A percentile compares a stretch with the other conserved stretches of the same genome.
phyloP scores from a whole-genome alignment of 1,284 basidiomycete genomes.

The Peniophora sp. region DNA sequence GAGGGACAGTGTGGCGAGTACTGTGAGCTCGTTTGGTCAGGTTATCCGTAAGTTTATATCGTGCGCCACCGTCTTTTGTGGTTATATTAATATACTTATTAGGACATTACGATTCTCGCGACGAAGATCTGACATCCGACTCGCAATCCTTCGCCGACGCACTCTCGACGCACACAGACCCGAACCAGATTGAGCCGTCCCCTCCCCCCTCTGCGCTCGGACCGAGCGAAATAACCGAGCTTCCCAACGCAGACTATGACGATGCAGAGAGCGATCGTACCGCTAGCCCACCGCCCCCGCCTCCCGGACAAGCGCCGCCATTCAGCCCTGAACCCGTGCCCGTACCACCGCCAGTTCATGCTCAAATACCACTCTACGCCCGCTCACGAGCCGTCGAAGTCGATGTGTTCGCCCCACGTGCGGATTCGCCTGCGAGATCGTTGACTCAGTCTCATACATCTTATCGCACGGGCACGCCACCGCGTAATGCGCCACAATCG shows the following conservation, averaged over 20 bases:
- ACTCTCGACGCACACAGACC: constrained; percentile 28
- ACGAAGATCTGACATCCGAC: too few species aligned
- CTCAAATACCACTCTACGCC: not conserved
- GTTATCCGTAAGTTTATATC: constrained; percentile 41
- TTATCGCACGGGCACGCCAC: too few species aligned
- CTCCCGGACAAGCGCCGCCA: not conserved
- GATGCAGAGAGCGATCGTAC: constrained; percentile 36
- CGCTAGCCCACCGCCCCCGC: constrained; percentile 15
- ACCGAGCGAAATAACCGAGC: constrained; percentile 17
- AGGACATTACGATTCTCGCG: too few species aligned
- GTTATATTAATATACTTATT: not conserved
- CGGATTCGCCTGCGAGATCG: not conserved
- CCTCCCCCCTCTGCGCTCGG: constrained; percentile 68
- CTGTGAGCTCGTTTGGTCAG: constrained; percentile 49
- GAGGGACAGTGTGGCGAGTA: constrained; percentile 28
- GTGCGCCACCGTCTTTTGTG: constrained; percentile 1
- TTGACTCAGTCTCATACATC: too few species aligned
- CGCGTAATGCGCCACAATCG: too few species aligned
- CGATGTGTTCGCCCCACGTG: not conserved
- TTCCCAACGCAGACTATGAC: constrained; percentile 39
- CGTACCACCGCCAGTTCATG: not conserved
- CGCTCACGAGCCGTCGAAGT: not conserved
- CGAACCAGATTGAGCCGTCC: constrained; percentile 55
- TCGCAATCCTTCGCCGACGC: not conserved
- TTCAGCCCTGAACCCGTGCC: not conserved